These are phyloP conservation scores for Eucalyptus pauciflora DNA, from an alignment of 345 rosid species.

Conservation along the genomic window DNA sequence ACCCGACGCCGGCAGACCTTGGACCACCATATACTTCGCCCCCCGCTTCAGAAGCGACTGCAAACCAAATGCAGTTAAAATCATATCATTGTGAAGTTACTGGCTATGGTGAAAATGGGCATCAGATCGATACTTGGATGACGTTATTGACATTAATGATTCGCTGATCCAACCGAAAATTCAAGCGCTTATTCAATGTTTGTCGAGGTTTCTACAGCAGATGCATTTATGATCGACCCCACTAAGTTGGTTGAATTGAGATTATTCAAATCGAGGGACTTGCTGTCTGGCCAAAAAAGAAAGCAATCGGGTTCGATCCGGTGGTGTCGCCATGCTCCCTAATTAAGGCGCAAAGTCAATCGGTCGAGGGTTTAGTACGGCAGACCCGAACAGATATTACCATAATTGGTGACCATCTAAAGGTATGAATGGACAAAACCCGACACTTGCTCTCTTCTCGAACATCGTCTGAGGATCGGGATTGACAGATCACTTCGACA, in stretches of 20 bases:
- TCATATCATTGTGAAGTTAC: background rate
- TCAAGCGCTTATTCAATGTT: background rate
- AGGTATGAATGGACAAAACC: background rate
- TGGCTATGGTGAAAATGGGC: background rate
- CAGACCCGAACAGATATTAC: background rate
- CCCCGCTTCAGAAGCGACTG: slow-evolving; percentile 69
- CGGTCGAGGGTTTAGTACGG: background rate
- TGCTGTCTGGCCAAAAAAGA: background rate
- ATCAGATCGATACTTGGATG: background rate
- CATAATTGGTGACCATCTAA: background rate
- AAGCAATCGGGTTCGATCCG: background rate
- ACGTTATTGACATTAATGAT: background rate
- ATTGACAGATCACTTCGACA: background rate
- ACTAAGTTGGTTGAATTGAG: background rate
- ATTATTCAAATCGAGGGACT: background rate
- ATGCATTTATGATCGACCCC: background rate
- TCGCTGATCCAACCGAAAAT: background rate
- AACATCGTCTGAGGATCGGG: background rate
- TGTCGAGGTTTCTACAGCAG: background rate
- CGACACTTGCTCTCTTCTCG: background rate
- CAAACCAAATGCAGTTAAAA: background rate
- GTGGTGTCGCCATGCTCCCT: background rate
- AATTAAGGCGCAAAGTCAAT: background rate
- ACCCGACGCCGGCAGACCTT: slow-evolving; percentile 69
- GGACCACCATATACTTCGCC: slow-evolving; percentile 60